phyloP scores from a whole-genome alignment of 2,329 filamentous ascomycete genomes.

The Xylaria sp. region DNA sequence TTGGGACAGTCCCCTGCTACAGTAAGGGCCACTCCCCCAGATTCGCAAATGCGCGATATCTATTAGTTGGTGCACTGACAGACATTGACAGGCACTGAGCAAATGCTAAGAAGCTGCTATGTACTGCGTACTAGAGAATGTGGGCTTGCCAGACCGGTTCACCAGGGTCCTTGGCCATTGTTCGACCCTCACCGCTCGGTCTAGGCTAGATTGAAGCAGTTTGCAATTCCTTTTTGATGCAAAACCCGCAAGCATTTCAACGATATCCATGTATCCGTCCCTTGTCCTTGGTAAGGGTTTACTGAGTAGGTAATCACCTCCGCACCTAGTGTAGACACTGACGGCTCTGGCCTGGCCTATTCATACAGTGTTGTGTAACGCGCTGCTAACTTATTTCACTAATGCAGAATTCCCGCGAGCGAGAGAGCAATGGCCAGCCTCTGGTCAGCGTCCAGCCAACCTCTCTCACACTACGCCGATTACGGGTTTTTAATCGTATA shows the following conservation, averaged over 20 bases:
- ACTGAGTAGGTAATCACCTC: conserved; percentile 4
- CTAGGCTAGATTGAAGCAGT: conserved; percentile 21
- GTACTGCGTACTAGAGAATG: no score
- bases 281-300: no score
- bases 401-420: background rate
- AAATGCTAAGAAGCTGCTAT: no score
- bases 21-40: conserved; percentile 36
- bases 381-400: background rate
- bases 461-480: background rate
- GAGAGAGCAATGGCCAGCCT: background rate
- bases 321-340: no score
- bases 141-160: no score
- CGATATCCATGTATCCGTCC: conserved; percentile 23
- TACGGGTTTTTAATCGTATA: background rate
- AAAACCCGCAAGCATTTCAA: conserved; percentile 19
- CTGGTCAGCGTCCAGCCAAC: background rate
- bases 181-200: conserved; percentile 26
- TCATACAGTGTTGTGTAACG: conserved; percentile 28
- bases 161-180: conserved; percentile 16
- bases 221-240: conserved; percentile 28
- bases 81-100: no score
- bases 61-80: background rate
- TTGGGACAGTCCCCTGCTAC: conserved; percentile 34
- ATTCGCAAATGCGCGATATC: conserved; percentile 33
- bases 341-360: background rate